A percentile compares a stretch with the other conserved stretches of the same genome.
These are phyloP conservation scores for Fomitiporia mediterranea DNA, from an alignment of 1,284 basidiomycete species.

Conservation along the genomic window DNA sequence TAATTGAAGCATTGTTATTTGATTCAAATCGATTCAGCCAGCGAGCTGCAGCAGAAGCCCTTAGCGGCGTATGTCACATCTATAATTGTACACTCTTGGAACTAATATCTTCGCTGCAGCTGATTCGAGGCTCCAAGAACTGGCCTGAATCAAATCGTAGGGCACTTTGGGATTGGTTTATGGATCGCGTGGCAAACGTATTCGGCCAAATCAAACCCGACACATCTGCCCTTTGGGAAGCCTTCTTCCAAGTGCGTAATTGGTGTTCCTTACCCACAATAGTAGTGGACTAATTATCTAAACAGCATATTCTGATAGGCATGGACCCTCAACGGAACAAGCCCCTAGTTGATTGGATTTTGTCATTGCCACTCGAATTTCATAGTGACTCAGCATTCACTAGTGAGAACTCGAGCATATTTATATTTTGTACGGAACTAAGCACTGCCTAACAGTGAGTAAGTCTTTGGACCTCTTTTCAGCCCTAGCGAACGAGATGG, in stretches of 20 bases:
- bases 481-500: constrained; percentile 54
- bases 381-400: constrained; percentile 73
- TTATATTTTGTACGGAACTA: not conserved
- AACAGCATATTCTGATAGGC: constrained; percentile 60
- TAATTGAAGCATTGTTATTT: constrained; percentile 56
- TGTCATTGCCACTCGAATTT: constrained; percentile 76
- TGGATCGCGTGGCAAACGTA: constrained; percentile 63
- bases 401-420: constrained; percentile 38
- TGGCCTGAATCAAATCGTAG: constrained; percentile 68
- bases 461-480: constrained; percentile 61
- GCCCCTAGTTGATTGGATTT: constrained; percentile 76
- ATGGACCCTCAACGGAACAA: constrained; percentile 85
- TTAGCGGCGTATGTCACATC: constrained; percentile 50
- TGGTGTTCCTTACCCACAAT: constrained; percentile 5
- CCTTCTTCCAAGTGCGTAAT: constrained; percentile 50
- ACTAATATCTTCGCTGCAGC: not conserved
- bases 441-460: constrained; percentile 44
- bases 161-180: constrained; percentile 80
- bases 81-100: constrained; percentile 46
- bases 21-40: constrained; percentile 88
- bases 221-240: constrained; percentile 73
- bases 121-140: constrained; percentile 76
- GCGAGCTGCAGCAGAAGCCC: constrained; percentile 83
- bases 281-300: constrained; percentile 18
- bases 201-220: constrained; percentile 82